These are phyloP conservation scores for Lactifluus piperatus DNA, from an alignment of 768 basidiomycete genomes.

Conservation along the genomic window DNA sequence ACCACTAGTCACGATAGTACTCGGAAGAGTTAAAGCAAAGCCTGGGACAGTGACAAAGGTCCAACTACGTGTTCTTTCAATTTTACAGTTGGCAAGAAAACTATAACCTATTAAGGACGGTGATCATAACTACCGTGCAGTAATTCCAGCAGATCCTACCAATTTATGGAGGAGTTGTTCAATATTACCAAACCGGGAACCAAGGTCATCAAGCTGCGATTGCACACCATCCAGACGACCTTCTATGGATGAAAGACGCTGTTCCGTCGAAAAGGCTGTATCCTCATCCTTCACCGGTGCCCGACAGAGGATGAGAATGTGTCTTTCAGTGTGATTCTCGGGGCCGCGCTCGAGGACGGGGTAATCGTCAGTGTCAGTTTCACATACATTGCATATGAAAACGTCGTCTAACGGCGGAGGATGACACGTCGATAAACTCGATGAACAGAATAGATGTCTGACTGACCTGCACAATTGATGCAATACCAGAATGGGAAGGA, in stretches of 20 bases:
- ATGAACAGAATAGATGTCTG: not conserved
- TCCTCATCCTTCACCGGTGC: not conserved
- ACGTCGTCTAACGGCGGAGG: not conserved
- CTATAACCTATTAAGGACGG: too few species aligned
- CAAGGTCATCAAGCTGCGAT: not conserved
- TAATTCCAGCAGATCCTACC: not conserved
- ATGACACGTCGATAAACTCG: not conserved
- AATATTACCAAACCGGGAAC: not conserved
- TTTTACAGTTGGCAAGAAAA: too few species aligned
- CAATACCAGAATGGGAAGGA: constrained; percentile 28
- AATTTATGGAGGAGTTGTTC: not conserved
- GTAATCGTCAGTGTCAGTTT: not conserved
- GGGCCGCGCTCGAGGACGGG: not conserved
- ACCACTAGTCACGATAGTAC: too few species aligned
- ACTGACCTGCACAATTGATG: constrained; percentile 23
- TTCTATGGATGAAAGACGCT: not conserved
- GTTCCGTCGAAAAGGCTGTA: not conserved
- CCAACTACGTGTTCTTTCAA: too few species aligned
- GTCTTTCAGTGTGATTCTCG: not conserved
- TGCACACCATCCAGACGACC: not conserved
- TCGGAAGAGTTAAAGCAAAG: too few species aligned
- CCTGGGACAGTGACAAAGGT: too few species aligned
- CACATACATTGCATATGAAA: constrained; percentile 19
- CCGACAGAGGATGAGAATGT: constrained; percentile 11
- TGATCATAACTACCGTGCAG: not conserved